Percentiles rank a stretch among this genome's conserved stretches.
Conservation (phyloP, 164 flowering plant species). For the Chimonanthus praecox region DNA sequence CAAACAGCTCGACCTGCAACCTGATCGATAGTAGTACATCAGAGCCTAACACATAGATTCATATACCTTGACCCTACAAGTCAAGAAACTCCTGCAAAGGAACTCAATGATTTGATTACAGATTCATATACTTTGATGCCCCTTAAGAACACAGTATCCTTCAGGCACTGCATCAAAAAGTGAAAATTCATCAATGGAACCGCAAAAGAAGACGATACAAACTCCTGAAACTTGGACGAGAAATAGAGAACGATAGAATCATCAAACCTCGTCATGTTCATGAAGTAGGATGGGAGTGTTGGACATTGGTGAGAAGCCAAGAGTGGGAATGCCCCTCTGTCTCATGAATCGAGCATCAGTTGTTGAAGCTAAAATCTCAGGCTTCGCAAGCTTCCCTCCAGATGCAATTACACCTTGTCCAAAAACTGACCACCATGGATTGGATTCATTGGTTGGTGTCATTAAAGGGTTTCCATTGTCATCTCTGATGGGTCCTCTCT, state of each 20-base stretch:
- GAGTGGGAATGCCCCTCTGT: conserved; percentile 69
- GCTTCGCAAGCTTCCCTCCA: conserved; percentile 84
- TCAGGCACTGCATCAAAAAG: conserved; percentile 49
- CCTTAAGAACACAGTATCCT: conserved; percentile 54
- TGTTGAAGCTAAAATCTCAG: conserved; percentile 88
- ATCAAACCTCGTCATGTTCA: conserved; percentile 84
- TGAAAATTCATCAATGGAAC: not conserved
- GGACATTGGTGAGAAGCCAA: conserved; percentile 93
- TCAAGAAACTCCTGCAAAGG: conserved; percentile 36
- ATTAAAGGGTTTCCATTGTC: conserved; percentile 59
- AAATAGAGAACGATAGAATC: not conserved
- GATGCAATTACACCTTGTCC: conserved; percentile 55
- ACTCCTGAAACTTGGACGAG: not conserved
- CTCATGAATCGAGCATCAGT: conserved; percentile 86
- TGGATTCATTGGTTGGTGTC: conserved; percentile 68
- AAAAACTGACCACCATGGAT: conserved; percentile 93
- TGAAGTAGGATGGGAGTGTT: conserved; percentile 90
- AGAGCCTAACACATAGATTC: not conserved
- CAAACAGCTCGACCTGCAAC: not conserved
- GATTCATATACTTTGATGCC: conserved; percentile 83
- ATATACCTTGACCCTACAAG: not conserved
- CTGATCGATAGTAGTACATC: not conserved
- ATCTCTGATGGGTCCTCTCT: conserved; percentile 69
- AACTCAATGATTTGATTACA: conserved; percentile 66
- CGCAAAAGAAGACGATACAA: not conserved